Conservation (phyloP, 2,329 filamentous ascomycete species). For the Gnomoniopsis sp. region DNA sequence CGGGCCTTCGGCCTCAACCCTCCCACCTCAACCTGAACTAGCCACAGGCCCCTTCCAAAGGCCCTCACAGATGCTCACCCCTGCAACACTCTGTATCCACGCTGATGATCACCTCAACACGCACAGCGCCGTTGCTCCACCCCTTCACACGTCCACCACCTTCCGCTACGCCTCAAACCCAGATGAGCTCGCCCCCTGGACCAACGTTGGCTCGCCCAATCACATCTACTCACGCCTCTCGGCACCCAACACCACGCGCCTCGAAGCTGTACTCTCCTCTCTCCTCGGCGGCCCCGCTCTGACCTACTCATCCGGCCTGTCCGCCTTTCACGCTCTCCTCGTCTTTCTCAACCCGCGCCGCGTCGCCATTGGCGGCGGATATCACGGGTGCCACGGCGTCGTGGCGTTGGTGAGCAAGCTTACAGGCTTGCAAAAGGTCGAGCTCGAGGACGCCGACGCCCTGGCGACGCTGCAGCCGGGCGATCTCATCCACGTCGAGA, state of each 20-base stretch:
- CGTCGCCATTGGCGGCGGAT: slow-evolving; percentile 78
- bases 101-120: slow-evolving; percentile 75
- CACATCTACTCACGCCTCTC: slow-evolving; percentile 68
- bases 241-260: slow-evolving; percentile 75
- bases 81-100: slow-evolving; percentile 72
- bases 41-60: slow-evolving; percentile 28
- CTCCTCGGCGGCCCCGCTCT: slow-evolving; percentile 68
- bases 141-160: slow-evolving; percentile 87
- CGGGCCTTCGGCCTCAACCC: slow-evolving; percentile 1
- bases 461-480: slow-evolving; percentile 66
- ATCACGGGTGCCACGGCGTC: slow-evolving; percentile 92
- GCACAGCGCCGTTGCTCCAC: slow-evolving; percentile 78
- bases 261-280: slow-evolving; percentile 76
- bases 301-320: slow-evolving; percentile 80
- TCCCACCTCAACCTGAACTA: slow-evolving; percentile 16
- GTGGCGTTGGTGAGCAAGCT: slow-evolving; percentile 71
- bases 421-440: slow-evolving; percentile 68
- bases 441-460: slow-evolving; percentile 49
- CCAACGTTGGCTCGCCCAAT: slow-evolving; percentile 49
- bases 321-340: slow-evolving; percentile 84
- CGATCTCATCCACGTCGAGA: slow-evolving; percentile 89
- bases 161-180: slow-evolving; percentile 78
- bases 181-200: slow-evolving; percentile 52
- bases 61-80: slow-evolving; percentile 39
- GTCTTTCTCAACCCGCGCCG: slow-evolving; percentile 79